Evolutionary conservation across 768 basidiomycete species (phyloP).

Genomic region (Phlegmacium glaucopus): DNA sequence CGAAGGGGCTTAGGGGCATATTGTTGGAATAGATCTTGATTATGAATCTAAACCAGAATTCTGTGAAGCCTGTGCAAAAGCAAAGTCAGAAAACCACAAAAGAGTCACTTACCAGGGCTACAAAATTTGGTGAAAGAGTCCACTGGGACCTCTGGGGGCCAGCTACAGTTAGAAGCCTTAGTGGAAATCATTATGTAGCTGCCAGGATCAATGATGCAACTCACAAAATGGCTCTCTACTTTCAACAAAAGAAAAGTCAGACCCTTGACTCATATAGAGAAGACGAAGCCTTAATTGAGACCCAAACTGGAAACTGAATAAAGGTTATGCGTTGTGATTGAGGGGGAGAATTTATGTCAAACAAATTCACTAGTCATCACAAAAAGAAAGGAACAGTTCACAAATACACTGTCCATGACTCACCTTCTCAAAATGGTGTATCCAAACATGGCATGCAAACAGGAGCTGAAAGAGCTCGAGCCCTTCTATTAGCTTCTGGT

Average conservation of each 20-base stretch:
- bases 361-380: too few relatives aligned
- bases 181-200: constrained; percentile 19
- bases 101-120: constrained; percentile 18
- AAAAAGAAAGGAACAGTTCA: too few relatives aligned
- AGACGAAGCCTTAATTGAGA: too few relatives aligned
- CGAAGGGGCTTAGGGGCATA: too few relatives aligned
- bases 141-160: constrained; percentile 29
- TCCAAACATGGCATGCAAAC: too few relatives aligned
- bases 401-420: too few relatives aligned
- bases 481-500: constrained; percentile 29
- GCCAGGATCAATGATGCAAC: constrained; percentile 23
- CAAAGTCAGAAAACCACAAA: constrained; percentile 31
- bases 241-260: constrained; percentile 14
- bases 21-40: too few relatives aligned
- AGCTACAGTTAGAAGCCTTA: constrained; percentile 14
- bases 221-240: constrained; percentile 4
- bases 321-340: too few relatives aligned
- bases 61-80: constrained; percentile 30
- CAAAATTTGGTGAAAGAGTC: constrained; percentile 13
- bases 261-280: neutral
- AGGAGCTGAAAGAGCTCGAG: constrained; percentile 13
- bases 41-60: too few relatives aligned
- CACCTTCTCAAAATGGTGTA: too few relatives aligned
- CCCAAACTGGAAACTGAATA: too few relatives aligned
- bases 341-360: too few relatives aligned